These are phyloP conservation scores for Saitozyma podzolica DNA, from an alignment of 768 basidiomycete genomes.

Conservation along the genomic window DNA sequence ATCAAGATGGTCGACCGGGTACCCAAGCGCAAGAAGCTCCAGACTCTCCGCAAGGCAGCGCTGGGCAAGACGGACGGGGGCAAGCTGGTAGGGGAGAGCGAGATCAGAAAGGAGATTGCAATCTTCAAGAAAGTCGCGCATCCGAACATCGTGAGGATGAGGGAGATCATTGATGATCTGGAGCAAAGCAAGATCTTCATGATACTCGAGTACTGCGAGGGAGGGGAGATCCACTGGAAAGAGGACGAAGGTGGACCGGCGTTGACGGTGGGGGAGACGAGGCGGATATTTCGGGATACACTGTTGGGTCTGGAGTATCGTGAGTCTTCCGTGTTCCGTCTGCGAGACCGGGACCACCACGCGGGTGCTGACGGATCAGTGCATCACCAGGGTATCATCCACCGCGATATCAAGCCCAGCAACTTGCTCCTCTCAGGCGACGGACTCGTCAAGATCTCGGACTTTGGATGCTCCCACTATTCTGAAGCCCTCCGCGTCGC, in stretches of 20 bases:
- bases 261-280: slow-evolving; percentile 77
- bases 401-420: slow-evolving; percentile 98
- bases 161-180: slow-evolving; percentile 93
- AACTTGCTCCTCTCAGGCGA: slow-evolving; percentile 90
- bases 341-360: not conserved
- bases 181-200: slow-evolving; percentile 86
- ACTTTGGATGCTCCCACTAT: slow-evolving; percentile 97
- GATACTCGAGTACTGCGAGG: slow-evolving; percentile 94
- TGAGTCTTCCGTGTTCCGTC: slow-evolving; percentile 62
- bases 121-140: slow-evolving; percentile 98
- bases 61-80: slow-evolving; percentile 53
- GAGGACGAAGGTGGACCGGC: slow-evolving; percentile 65
- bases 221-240: slow-evolving; percentile 93
- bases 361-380: slow-evolving; percentile 58
- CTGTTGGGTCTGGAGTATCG: slow-evolving; percentile 92
- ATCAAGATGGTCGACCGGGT: slow-evolving; percentile 56
- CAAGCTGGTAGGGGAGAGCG: slow-evolving; percentile 41
- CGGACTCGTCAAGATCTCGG: slow-evolving; percentile 90
- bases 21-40: slow-evolving; percentile 61
- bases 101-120: slow-evolving; percentile 87
- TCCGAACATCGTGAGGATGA: slow-evolving; percentile 81
- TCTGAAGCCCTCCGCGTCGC: slow-evolving; percentile 82
- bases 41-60: slow-evolving; percentile 56
- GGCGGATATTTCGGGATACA: slow-evolving; percentile 87
- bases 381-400: slow-evolving; percentile 96